These are phyloP conservation scores for Entomortierella parvispora DNA, from an alignment of 192 early-diverging fungal species.

Conservation along the genomic window DNA sequence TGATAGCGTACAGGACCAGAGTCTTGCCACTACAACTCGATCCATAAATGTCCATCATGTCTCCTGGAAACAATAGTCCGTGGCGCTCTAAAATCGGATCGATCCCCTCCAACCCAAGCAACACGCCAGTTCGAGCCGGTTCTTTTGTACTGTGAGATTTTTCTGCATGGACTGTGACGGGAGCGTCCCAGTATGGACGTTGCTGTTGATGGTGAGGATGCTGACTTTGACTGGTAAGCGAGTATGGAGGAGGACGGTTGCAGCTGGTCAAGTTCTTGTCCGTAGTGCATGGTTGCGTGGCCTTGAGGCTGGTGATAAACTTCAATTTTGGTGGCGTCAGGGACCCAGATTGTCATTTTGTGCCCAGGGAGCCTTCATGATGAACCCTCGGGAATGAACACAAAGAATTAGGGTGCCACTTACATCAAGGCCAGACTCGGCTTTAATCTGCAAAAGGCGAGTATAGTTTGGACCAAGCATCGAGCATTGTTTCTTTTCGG, in stretches of 20 bases:
- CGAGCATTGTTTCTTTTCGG: neutral
- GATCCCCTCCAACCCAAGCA: constrained; percentile 26
- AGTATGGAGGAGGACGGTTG: neutral
- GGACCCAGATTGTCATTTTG: neutral
- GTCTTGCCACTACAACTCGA: constrained; percentile 35
- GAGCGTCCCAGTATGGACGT: neutral
- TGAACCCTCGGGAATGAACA: neutral
- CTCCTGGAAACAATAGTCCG: constrained; percentile 21
- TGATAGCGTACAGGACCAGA: constrained; percentile 35
- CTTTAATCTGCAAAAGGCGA: constrained; percentile 22
- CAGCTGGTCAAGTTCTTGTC: too few species aligned
- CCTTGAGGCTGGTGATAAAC: constrained; percentile 19
- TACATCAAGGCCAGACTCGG: constrained; percentile 40
- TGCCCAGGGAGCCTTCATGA: neutral
- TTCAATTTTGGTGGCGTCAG: constrained; percentile 17
- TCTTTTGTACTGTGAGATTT: too few species aligned
- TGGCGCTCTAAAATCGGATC: constrained; percentile 19
- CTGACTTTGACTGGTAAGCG: neutral
- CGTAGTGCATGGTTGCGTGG: neutral
- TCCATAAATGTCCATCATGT: constrained; percentile 37
- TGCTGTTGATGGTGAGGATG: neutral
- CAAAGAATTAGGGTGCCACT: neutral
- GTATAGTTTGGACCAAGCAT: neutral
- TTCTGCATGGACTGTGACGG: too few species aligned
- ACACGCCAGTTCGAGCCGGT: neutral